Evolutionary conservation across 352 stramenopile species (phyloP).

Genomic region (Thalassiosira hispida): DNA sequence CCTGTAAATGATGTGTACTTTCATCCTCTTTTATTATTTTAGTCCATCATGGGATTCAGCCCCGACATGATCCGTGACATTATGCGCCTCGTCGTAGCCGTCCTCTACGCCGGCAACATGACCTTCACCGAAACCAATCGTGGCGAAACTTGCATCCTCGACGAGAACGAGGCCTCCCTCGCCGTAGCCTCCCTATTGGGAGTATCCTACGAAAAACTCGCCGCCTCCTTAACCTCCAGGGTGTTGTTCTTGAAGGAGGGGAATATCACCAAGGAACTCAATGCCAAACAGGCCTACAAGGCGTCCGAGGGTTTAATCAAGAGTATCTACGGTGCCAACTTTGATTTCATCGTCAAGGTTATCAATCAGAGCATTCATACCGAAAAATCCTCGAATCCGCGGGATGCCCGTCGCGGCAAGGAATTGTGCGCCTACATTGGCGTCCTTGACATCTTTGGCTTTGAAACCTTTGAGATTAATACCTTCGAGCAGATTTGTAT

Average conservation of each 20-base stretch:
- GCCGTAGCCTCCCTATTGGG: slow-evolving; percentile 56
- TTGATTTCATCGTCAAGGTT: slow-evolving; percentile 69
- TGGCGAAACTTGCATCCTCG: slow-evolving; percentile 83
- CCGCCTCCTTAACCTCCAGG: slow-evolving; percentile 40
- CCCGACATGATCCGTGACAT: slow-evolving; percentile 67
- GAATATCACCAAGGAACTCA: slow-evolving; percentile 57
- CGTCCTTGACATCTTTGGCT: slow-evolving; percentile 89
- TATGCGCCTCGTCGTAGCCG: slow-evolving; percentile 76
- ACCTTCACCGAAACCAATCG: slow-evolving; percentile 82
- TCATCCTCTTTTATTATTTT: not conserved
- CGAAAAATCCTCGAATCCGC: not conserved
- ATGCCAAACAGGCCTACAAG: slow-evolving; percentile 56
- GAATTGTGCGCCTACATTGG: slow-evolving; percentile 89
- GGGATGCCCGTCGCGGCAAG: not conserved
- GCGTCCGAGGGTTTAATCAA: slow-evolving; percentile 83
- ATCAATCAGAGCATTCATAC: slow-evolving; percentile 63
- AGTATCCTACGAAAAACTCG: slow-evolving; percentile 51
- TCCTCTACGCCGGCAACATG: slow-evolving; percentile 88
- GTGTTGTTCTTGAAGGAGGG: slow-evolving; percentile 55
- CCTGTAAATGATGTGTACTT: no score
- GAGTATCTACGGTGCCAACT: slow-evolving; percentile 89
- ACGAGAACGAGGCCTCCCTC: slow-evolving; percentile 81
- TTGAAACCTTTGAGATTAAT: slow-evolving; percentile 89
- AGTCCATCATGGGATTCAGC: slow-evolving; percentile 79
- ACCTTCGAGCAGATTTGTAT: slow-evolving; percentile 95